Conservation (phyloP, 1,284 basidiomycete species). For the Spongispora temasekensis region DNA sequence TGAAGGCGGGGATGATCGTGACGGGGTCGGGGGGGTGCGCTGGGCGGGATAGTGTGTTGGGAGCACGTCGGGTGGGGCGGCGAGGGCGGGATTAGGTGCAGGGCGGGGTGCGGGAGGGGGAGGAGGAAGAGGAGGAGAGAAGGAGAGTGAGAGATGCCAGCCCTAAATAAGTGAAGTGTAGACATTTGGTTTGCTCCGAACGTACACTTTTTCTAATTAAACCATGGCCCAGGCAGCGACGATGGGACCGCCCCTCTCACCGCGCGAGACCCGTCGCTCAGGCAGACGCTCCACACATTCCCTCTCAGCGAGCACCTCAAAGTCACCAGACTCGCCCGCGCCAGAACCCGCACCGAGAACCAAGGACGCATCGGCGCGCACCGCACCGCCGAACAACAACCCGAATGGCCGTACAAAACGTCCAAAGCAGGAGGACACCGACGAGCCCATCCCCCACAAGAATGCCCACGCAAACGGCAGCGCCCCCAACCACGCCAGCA, state of each 20-base stretch:
- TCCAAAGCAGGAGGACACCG: slow-evolving; percentile 71
- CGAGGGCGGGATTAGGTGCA: background rate
- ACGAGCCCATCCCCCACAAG: slow-evolving; percentile 55
- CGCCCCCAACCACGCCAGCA: slow-evolving; percentile 38
- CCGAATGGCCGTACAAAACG: slow-evolving; percentile 55
- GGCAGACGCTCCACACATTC: slow-evolving; percentile 69
- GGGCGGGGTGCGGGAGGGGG: background rate
- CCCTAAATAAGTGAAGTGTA: slow-evolving; percentile 41
- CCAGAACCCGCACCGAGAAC: slow-evolving; percentile 49
- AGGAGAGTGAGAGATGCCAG: slow-evolving; percentile 33
- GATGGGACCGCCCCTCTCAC: slow-evolving; percentile 77
- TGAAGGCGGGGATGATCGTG: slow-evolving; percentile 21
- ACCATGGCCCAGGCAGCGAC: slow-evolving; percentile 52
- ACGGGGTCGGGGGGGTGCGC: slow-evolving; percentile 1
- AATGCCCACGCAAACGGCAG: slow-evolving; percentile 42
- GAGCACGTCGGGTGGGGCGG: background rate
- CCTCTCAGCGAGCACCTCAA: slow-evolving; percentile 63
- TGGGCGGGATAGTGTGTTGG: background rate
- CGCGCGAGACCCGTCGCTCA: slow-evolving; percentile 73
- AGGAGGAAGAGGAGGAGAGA: slow-evolving; percentile 2
- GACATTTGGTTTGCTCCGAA: slow-evolving; percentile 11
- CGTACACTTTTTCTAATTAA: background rate
- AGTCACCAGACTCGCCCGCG: slow-evolving; percentile 72
- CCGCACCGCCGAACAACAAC: slow-evolving; percentile 45
- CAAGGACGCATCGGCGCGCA: slow-evolving; percentile 44